Evolutionary conservation across 192 early-diverging fungal species (phyloP), one percentile per base, ranked within the genome.

Genomic region (Backusella tuberculispora): DNA sequence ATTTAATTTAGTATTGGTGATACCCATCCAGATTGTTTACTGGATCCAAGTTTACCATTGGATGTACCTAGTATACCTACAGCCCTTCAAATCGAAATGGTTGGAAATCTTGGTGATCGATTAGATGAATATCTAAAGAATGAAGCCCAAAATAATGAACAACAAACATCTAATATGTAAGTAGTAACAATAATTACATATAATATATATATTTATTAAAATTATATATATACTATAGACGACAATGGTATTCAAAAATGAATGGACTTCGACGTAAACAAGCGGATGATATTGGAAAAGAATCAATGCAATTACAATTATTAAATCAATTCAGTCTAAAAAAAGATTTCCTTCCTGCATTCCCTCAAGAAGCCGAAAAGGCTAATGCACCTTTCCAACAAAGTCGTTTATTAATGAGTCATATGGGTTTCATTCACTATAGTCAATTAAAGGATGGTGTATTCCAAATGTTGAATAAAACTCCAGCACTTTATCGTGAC

Each of bases 341-440:
- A 63, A 87, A 87, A 38, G 81, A 85, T n/a, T 88, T 90, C 45
- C 76, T 84, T 21, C 77, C 81, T 6, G 87, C 79, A 1, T 64
- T 83, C 9, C 85, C 90, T 0, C 77, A 74, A 15, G 86, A 85
- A 26, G 65, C 84, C 4, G 86, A 90, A 71, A 79, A 84, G 64
- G 79, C 84, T 0, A 56, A 79, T 47, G 84, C 82, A 29, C 82
- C 84, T 5, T 95, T 87, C 77, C 90, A 91, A 68, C 83, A 87
- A 7, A 83, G 88, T 47, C 81, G 94, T 19, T 75, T 96, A 24
- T 81, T 95, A 42, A 77, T 96, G 78, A 92, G 91, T 53, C 94
- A 95, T 63, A 72, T 92, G 44, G 95, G 95, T 2, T 78, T 91
- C 15, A 69, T 96, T 14, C 87, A 87, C 47, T 93, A 93, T 81